Conservation (phyloP, 495 filamentous ascomycete genomes). For the Penicillium lividum region DNA sequence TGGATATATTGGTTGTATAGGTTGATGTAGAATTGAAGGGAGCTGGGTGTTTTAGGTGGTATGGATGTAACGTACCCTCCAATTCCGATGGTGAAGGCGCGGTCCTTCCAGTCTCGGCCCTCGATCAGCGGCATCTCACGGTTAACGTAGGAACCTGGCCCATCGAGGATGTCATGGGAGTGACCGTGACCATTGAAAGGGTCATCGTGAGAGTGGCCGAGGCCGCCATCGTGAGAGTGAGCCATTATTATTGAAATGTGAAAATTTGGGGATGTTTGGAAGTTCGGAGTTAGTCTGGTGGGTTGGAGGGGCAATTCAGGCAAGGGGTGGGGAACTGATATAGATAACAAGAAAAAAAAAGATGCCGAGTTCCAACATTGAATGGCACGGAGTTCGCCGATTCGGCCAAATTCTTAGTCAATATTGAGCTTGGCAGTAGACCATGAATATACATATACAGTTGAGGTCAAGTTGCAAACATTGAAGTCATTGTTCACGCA, state of each 20-base stretch:
- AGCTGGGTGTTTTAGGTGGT: neutral
- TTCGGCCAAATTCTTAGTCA: neutral
- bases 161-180: slow-evolving; percentile 92
- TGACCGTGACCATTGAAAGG: slow-evolving; percentile 84
- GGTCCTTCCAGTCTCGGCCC: slow-evolving; percentile 82
- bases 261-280: neutral
- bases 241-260: slow-evolving; percentile 28
- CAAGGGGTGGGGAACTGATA: slow-evolving; percentile 28
- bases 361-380: slow-evolving; percentile 24
- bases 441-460: too few relatives aligned
- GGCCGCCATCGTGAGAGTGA: slow-evolving; percentile 50
- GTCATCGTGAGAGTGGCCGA: slow-evolving; percentile 63
- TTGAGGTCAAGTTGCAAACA: too few relatives aligned
- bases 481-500: neutral
- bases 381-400: slow-evolving; percentile 26
- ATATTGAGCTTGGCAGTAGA: too few relatives aligned
- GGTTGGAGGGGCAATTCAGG: slow-evolving; percentile 26
- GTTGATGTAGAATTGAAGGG: neutral
- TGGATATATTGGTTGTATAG: neutral
- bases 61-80: slow-evolving; percentile 69
- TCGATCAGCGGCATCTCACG: slow-evolving; percentile 94
- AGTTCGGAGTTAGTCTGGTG: neutral
- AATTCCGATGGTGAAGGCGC: slow-evolving; percentile 94
- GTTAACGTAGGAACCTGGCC: slow-evolving; percentile 83
- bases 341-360: slow-evolving; percentile 21